These are phyloP conservation scores for Heterobasidion occidentale DNA, from an alignment of 1,284 basidiomycete genomes.

Conservation along the genomic window DNA sequence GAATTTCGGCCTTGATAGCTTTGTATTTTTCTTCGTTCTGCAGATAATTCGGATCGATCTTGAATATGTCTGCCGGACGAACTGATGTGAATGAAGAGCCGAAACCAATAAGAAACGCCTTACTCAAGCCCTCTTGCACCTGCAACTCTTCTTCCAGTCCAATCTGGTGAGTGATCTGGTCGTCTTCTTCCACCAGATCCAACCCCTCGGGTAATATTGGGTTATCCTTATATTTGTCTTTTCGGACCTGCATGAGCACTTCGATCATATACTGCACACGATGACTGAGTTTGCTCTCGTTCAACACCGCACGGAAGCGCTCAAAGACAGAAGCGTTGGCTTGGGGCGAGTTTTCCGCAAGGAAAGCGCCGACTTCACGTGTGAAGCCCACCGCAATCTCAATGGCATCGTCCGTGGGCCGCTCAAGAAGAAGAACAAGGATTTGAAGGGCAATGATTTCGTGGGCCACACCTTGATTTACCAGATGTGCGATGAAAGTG, in stretches of 20 bases:
- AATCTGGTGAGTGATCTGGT: slow-evolving; percentile 93
- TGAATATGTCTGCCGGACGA: slow-evolving; percentile 77
- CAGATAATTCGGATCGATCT: slow-evolving; percentile 82
- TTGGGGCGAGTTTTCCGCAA: slow-evolving; percentile 90
- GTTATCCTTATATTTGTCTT: slow-evolving; percentile 99
- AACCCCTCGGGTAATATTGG: slow-evolving; percentile 89
- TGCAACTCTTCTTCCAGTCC: slow-evolving; percentile 90
- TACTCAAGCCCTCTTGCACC: slow-evolving; percentile 90
- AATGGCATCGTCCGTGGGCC: slow-evolving; percentile 95
- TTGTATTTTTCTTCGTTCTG: slow-evolving; percentile 95
- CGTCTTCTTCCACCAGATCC: slow-evolving; percentile 96
- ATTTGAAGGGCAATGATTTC: slow-evolving; percentile 95
- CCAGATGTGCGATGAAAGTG: slow-evolving; percentile 94
- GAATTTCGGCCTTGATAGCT: slow-evolving; percentile 88
- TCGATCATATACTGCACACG: slow-evolving; percentile 99
- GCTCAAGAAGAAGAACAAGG: slow-evolving; percentile 88
- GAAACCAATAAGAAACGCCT: slow-evolving; percentile 23
- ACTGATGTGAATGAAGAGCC: slow-evolving; percentile 5
- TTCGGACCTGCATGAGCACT: slow-evolving; percentile 95
- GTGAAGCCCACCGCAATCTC: slow-evolving; percentile 98
- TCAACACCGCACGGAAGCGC: slow-evolving; percentile 92
- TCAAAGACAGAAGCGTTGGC: slow-evolving; percentile 92
- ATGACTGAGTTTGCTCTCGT: slow-evolving; percentile 92
- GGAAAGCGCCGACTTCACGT: slow-evolving; percentile 94
- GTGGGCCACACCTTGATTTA: slow-evolving; percentile 93